A percentile compares a stretch with the other conserved stretches of the same genome.
These are phyloP conservation scores for Pseudoscleropodium purum DNA, from an alignment of 225 moss, liverwort and hornwort genomes.

Conservation along the genomic window DNA sequence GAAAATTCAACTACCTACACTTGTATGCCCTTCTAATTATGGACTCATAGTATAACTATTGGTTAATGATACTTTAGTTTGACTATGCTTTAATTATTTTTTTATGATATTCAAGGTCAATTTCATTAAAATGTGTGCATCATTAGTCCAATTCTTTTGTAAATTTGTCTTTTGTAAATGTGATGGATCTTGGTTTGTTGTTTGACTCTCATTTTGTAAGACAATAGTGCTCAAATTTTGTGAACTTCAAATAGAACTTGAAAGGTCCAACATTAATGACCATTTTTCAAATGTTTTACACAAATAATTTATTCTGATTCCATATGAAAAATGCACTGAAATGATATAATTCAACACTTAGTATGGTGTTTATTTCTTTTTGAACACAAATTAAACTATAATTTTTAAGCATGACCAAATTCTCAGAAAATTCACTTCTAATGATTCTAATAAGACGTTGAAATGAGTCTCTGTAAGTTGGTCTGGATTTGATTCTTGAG, in stretches of 20 bases:
- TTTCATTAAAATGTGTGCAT: too few relatives aligned
- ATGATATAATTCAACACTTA: neutral
- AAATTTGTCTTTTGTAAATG: neutral
- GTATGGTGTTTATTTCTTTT: neutral
- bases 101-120: neutral
- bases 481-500: neutral
- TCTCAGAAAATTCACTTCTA: neutral
- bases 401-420: neutral
- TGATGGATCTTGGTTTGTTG: neutral
- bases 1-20: neutral
- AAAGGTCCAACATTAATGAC: too few relatives aligned
- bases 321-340: neutral
- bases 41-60: too few relatives aligned
- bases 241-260: neutral
- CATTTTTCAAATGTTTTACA: neutral
- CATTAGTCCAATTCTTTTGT: too few relatives aligned
- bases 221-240: neutral
- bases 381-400: neutral
- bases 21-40: too few relatives aligned
- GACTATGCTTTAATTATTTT: neutral
- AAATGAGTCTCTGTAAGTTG: neutral
- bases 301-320: neutral
- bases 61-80: neutral
- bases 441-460: neutral
- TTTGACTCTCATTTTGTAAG: neutral